Percentiles rank a stretch among this genome's conserved stretches.
phyloP scores from a whole-genome alignment of 768 basidiomycete species.

The Chalciporus piperatus region DNA sequence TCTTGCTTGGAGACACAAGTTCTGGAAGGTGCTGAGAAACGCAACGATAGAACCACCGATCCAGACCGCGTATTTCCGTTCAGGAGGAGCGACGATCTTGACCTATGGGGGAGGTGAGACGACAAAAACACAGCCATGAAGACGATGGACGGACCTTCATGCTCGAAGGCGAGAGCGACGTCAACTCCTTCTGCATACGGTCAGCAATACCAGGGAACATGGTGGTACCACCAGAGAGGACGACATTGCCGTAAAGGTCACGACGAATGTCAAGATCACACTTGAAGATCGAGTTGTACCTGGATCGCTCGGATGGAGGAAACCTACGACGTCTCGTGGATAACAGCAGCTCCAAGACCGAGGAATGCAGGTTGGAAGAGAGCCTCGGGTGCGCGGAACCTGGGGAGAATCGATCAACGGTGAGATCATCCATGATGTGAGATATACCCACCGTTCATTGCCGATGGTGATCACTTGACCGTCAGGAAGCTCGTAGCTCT shows the following conservation, averaged over 20 bases:
- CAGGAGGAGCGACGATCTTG: conserved; percentile 91
- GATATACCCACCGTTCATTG: conserved; percentile 49
- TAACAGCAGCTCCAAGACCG: conserved; percentile 79
- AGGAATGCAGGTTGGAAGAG: conserved; percentile 60
- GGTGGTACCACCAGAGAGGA: conserved; percentile 77
- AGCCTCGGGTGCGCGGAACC: conserved; percentile 57
- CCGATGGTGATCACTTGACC: conserved; percentile 92
- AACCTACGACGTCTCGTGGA: conserved; percentile 62
- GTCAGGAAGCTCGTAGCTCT: conserved; percentile 89
- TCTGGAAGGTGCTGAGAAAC: conserved; percentile 93
- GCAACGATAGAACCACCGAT: conserved; percentile 86
- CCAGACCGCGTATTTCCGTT: conserved; percentile 96
- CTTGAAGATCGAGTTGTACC: conserved; percentile 59
- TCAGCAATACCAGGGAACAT: conserved; percentile 98
- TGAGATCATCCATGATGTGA: background rate
- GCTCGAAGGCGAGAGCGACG: conserved; percentile 71
- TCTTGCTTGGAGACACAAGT: conserved; percentile 92
- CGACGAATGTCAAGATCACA: conserved; percentile 68
- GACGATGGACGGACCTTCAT: conserved; percentile 60
- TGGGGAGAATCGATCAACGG: conserved; percentile 9
- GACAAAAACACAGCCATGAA: background rate
- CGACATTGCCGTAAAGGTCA: conserved; percentile 35
- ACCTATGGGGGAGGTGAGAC: conserved; percentile 40
- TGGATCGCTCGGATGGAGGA: conserved; percentile 11
- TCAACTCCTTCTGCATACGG: conserved; percentile 94